Percentiles rank a stretch among this genome's conserved stretches.
phyloP scores from a whole-genome alignment of 2,329 filamentous ascomycete species.

The Xylaria arbuscula region DNA sequence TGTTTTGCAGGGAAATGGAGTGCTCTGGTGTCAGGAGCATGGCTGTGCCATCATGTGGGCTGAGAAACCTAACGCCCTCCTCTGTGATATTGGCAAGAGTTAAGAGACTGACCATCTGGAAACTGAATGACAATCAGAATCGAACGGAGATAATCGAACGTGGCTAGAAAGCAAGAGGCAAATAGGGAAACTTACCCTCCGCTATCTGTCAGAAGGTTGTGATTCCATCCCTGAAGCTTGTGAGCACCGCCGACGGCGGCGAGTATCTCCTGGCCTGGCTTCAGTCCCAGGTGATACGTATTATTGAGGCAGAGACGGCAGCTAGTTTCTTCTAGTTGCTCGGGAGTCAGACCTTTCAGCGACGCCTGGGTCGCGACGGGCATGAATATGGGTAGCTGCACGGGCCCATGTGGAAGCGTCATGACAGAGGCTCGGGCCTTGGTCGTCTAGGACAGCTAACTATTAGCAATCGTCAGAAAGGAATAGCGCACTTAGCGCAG shows the following conservation, averaged over 20 bases:
- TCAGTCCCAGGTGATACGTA: constrained; percentile 95
- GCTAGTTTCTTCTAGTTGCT: constrained; percentile 88
- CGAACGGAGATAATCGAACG: constrained; percentile 12
- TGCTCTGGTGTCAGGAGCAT: constrained; percentile 99
- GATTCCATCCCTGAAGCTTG: constrained; percentile 91
- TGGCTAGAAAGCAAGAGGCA: constrained; percentile 46
- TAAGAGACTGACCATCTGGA: constrained; percentile 98
- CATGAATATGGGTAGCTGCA: constrained; percentile 96
- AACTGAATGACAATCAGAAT: constrained; percentile 64
- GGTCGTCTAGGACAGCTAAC: constrained; percentile 73
- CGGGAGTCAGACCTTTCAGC: constrained; percentile 91
- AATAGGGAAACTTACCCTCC: constrained; percentile 65
- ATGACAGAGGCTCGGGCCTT: constrained; percentile 91
- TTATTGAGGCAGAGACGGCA: constrained; percentile 96
- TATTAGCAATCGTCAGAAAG: constrained; percentile 12
- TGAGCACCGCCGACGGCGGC: constrained; percentile 92
- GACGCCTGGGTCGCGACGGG: constrained; percentile 97
- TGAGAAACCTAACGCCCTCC: constrained; percentile 94
- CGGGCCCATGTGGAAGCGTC: constrained; percentile 89
- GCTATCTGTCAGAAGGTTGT: constrained; percentile 91
- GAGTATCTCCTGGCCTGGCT: constrained; percentile 90
- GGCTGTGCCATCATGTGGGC: constrained; percentile 91
- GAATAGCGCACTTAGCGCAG: neutral
- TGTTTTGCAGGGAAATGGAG: constrained; percentile 95
- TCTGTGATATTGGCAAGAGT: constrained; percentile 95